Evolutionary conservation across 2,329 filamentous ascomycete genomes (phyloP).

Genomic region (Cytospora paraplurivora): DNA sequence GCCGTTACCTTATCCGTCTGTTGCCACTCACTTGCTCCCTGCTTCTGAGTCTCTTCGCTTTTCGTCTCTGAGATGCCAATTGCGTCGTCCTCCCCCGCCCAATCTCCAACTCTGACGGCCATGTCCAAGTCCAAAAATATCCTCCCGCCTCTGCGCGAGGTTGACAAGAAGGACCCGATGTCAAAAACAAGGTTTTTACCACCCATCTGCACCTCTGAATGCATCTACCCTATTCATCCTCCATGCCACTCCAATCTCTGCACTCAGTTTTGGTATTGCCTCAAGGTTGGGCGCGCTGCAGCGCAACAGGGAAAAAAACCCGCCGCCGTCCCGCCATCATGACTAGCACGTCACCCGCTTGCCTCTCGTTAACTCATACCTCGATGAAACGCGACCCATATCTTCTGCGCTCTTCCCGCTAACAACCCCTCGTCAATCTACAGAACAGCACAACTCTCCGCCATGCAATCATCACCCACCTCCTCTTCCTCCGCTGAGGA

Average conservation of each 20-base stretch:
- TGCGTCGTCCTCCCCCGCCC: slow-evolving; percentile 16
- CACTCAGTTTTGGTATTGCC: slow-evolving; percentile 16
- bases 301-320: slow-evolving; percentile 10
- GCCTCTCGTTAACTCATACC: slow-evolving; percentile 17
- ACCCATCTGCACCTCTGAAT: slow-evolving; percentile 14
- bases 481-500: slow-evolving; percentile 81
- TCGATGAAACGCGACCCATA: slow-evolving; percentile 3
- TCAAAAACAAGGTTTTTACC: slow-evolving; percentile 36
- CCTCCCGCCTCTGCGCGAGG: slow-evolving; percentile 36
- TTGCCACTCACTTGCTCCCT: background rate
- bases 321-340: slow-evolving; percentile 16
- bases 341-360: slow-evolving; percentile 8
- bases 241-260: background rate
- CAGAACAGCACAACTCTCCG: slow-evolving; percentile 58
- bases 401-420: slow-evolving; percentile 30
- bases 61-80: slow-evolving; percentile 20
- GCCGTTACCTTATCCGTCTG: background rate
- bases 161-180: slow-evolving; percentile 33
- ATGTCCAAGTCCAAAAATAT: slow-evolving; percentile 36
- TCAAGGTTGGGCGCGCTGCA: slow-evolving; percentile 16
- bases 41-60: background rate
- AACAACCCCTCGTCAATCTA: slow-evolving; percentile 34
- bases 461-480: slow-evolving; percentile 72
- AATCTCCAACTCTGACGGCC: slow-evolving; percentile 11
- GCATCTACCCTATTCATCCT: slow-evolving; percentile 11